Base-by-base conservation (phyloP, 2,329 filamentous ascomycete species). In the Didymosphaeria variabile region DNA sequence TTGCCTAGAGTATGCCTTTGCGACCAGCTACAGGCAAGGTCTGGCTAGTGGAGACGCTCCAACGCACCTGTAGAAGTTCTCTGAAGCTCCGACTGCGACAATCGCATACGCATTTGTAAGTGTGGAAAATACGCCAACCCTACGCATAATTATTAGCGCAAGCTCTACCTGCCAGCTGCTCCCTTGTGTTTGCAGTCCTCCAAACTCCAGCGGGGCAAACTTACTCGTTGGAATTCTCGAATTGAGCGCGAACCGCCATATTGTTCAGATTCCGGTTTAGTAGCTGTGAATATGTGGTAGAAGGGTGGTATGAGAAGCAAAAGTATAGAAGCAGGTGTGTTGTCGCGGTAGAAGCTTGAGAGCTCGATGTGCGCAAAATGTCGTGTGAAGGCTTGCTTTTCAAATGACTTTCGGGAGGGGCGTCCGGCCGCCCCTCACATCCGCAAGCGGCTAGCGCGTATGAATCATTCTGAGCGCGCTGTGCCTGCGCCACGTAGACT, bases 81-180 rank as follows among this genome's bases (percentile, higher is more conserved):
- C 94, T 76, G 93, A 97, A 72, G 92, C 94, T 77, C 95, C 95
- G 69, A 97, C 88, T 67, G 94, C 94, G 72, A 97, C 93, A 73
- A 99, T 87, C 72, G 94, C 93, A 82, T 97, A 99, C 62, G 93
- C 94, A 83, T 99, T 99, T 71, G 95, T 99, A 78, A 99, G 91
- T 64, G 93, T 97, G 63, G 94, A 84, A 82, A 99, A 99, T 77
- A 98, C 95, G 79, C 95, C 95, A 78, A 99, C 92, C 84, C 94
- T 97, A 75, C 34, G 56, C 53, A 59, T 47, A 53, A 55, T 12
- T 23, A 17, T 62, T 53, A 72, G 67, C 51, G 63, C 21, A 26
- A 44, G 40, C 47, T 34, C 23, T n/a, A 58, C 55, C 23, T 12
- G 38, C 19, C 49, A 21, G 47, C 21, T 40, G 38, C 38, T 36